phyloP scores from a whole-genome alignment of 306 rosid species.

The Trifolium dubium region DNA sequence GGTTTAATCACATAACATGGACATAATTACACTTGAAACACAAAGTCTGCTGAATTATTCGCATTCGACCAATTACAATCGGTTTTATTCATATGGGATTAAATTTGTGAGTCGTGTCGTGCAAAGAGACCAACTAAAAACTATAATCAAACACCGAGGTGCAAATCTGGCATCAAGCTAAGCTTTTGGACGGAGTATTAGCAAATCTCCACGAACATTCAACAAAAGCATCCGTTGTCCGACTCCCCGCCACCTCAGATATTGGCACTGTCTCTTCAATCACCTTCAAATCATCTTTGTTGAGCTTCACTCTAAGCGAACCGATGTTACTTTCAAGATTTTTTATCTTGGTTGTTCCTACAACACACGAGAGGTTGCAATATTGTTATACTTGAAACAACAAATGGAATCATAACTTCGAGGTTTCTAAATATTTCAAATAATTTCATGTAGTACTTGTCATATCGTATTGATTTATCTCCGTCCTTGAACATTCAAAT shows the following conservation, averaged over 20 bases:
- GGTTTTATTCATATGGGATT: conserved; percentile 4
- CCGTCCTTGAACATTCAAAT: neutral
- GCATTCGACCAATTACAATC: neutral
- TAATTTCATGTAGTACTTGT: neutral
- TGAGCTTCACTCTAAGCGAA: conserved; percentile 54
- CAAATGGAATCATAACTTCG: neutral
- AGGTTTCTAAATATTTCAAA: neutral
- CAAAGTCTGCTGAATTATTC: conserved; percentile 1
- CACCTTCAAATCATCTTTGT: conserved; percentile 52
- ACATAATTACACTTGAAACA: neutral
- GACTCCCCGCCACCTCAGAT: conserved; percentile 54
- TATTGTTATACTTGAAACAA: neutral
- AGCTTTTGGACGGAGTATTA: conserved; percentile 47
- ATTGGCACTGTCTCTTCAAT: conserved; percentile 52
- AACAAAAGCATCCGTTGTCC: conserved; percentile 38
- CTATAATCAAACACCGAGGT: conserved; percentile 4
- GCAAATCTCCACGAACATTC: conserved; percentile 68
- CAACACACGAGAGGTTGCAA: conserved; percentile 28
- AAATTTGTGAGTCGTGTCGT: neutral
- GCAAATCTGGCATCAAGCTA: neutral
- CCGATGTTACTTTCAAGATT: conserved; percentile 60
- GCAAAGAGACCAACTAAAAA: no score
- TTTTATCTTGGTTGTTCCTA: conserved; percentile 67
- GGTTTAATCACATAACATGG: no score
- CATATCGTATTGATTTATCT: no score